These are phyloP conservation scores for Quercus cerris DNA, from an alignment of 306 rosid species.

Conservation along the genomic window DNA sequence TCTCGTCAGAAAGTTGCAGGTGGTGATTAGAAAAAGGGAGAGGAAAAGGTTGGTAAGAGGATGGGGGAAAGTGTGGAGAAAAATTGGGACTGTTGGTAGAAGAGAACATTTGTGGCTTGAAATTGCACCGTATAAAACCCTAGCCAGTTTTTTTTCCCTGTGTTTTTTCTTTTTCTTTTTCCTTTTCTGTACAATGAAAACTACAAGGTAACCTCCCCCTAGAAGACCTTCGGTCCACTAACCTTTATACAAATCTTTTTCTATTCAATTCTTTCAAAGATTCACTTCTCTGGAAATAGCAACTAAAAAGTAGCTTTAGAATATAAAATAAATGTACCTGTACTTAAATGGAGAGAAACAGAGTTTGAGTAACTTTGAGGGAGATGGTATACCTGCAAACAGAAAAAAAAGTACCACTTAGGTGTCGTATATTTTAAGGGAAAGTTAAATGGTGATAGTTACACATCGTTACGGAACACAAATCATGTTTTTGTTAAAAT, in stretches of 20 bases:
- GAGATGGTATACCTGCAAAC: neutral
- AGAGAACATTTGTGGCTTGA: constrained; percentile 53
- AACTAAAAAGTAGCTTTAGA: neutral
- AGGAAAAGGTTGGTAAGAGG: constrained; percentile 28
- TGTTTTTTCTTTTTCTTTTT: neutral
- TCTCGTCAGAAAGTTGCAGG: neutral
- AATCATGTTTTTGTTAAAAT: too few species aligned
- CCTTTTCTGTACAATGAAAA: constrained; percentile 21
- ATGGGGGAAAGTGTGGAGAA: constrained; percentile 49
- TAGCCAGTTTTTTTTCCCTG: neutral
- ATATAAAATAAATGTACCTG: neutral
- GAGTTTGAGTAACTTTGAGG: neutral
- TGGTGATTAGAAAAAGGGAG: constrained; percentile 34
- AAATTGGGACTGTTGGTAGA: constrained; percentile 37
- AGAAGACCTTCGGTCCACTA: neutral
- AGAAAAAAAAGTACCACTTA: neutral
- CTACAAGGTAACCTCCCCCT: constrained; percentile 32
- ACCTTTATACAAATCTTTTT: constrained; percentile 11
- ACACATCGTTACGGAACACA: too few species aligned
- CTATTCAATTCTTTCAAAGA: constrained; percentile 2
- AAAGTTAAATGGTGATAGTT: too few species aligned
- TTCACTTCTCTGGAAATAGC: neutral
- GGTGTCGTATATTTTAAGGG: too few species aligned
- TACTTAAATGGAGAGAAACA: neutral
- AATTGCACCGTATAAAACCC: constrained; percentile 32